Evolutionary conservation across 2,329 filamentous ascomycete species (phyloP).

Genomic region (Podosphaera leucotricha): DNA sequence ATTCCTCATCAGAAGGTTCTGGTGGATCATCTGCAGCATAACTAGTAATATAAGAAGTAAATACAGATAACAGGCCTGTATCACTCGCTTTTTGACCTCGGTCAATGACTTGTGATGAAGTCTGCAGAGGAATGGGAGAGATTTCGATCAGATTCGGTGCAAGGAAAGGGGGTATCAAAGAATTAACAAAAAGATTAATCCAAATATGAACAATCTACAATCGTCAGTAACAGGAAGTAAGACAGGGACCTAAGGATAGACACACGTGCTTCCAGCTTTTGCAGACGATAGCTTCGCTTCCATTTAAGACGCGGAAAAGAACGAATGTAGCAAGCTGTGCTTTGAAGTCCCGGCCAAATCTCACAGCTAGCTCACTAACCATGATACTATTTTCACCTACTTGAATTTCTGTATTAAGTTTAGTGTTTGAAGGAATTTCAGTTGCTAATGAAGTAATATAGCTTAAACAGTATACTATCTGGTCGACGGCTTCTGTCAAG

Average conservation of each 20-base stretch:
- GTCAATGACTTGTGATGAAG: conserved; percentile 79
- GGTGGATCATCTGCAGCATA: conserved; percentile 96
- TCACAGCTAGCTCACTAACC: conserved; percentile 94
- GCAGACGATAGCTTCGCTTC: conserved; percentile 54
- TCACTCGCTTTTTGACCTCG: conserved; percentile 57
- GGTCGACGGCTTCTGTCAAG: conserved; percentile 68
- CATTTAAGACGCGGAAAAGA: conserved; percentile 76
- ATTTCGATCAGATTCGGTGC: conserved; percentile 44
- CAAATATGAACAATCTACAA: conserved; percentile 65
- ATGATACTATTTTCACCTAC: conserved; percentile 81
- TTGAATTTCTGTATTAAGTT: conserved; percentile 87
- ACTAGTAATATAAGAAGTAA: conserved; percentile 94
- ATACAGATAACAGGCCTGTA: conserved; percentile 71
- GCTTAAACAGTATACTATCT: conserved; percentile 74
- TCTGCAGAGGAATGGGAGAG: conserved; percentile 67
- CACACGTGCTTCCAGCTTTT: conserved; percentile 60
- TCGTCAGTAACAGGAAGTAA: conserved; percentile 17
- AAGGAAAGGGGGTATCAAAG: conserved; percentile 66
- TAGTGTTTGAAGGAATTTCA: conserved; percentile 53
- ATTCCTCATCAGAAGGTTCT: conserved; percentile 87
- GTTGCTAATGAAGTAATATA: conserved; percentile 75
- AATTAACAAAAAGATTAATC: conserved; percentile 90
- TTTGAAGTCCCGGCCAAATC: conserved; percentile 80
- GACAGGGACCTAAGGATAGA: conserved; percentile 6
- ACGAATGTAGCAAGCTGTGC: conserved; percentile 86